Evolutionary conservation across 345 rosid species (phyloP).

Genomic region (Citrus unshiu): DNA sequence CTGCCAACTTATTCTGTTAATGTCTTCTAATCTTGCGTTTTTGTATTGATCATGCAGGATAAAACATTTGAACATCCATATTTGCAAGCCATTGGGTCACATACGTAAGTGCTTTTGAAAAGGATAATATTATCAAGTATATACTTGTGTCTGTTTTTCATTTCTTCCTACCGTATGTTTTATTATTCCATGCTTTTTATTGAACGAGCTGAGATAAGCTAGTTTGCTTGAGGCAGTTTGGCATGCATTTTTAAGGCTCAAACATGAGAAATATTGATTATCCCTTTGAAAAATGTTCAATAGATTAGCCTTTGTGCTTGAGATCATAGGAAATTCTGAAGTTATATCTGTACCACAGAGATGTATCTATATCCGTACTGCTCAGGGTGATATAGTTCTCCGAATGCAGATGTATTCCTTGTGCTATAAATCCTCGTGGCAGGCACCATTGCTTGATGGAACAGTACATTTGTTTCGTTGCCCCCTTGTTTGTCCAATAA

Average conservation of each 20-base stretch:
- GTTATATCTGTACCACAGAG: background rate
- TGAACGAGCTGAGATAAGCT: background rate
- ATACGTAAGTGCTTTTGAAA: constrained; percentile 60
- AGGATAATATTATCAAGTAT: background rate
- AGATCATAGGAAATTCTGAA: background rate
- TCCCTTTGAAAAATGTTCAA: background rate
- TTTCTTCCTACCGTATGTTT: background rate
- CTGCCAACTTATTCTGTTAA: constrained; percentile 5
- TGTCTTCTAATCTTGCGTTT: constrained; percentile 1
- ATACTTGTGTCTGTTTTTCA: background rate
- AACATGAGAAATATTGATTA: background rate
- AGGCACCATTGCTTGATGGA: background rate
- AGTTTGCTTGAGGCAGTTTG: background rate
- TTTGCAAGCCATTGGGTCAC: constrained; percentile 90
- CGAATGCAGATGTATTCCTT: background rate
- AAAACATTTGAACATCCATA: constrained; percentile 94
- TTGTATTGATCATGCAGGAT: constrained; percentile 49
- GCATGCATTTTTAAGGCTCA: background rate
- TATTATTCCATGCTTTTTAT: background rate
- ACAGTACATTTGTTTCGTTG: too few relatives aligned
- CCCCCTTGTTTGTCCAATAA: too few relatives aligned
- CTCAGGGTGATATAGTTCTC: background rate
- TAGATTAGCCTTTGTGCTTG: background rate
- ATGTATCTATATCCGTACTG: background rate
- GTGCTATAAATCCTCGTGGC: background rate